Base-by-base conservation (phyloP, 2,329 filamentous ascomycete species). In the Phaeosphaeriaceae sp. region DNA sequence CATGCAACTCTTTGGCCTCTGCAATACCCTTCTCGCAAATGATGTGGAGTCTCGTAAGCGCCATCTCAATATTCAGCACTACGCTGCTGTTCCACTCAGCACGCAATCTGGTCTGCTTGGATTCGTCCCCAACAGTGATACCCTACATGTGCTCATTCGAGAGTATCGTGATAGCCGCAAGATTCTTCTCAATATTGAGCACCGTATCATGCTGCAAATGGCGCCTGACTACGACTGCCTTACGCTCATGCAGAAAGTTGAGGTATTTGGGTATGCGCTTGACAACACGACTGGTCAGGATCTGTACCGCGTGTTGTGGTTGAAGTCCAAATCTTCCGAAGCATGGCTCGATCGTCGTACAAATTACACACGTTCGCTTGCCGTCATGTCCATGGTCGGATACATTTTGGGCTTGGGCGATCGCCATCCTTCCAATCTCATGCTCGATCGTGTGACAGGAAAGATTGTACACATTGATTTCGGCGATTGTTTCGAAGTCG, bases 331-430 rank as follows among this genome's bases (percentile, higher is more conserved):
- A 81, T 96, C 90, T 54, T 97, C 93, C 0, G 94, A 99, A 74
- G 89, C 93, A 2, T 99, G 94, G 94, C 86, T 99, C 28, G 94
- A 97, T 74, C 85, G 94, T 35, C 88, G 94, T 44, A 99, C 95
- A n/a, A 99, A 96, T 71, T 99, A 99, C 77, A 99, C 94, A 15
- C 88, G 94, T 49, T 97, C 93, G 1, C 81, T 99, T 2, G 94
- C 91, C 63, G 94, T 99, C 66, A 99, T 99, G 94, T 97, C 92
- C n/a, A 99, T 99, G 92, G 94, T 97, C n/a, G 94, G 94, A 56
- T 99, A 99, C 74, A 97, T 99, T 58, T 85, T 99, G 17, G 95
- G 94, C 52, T 81, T 99, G 12, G 94, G 94, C 46, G 94, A 99
- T 77, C 87, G 95, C 39, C 94, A 99, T 76, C 95, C 95, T 30